A percentile compares a stretch with the other conserved stretches of the same genome.
Conservation (phyloP, 768 basidiomycete genomes). For the Polyporus arcularius region DNA sequence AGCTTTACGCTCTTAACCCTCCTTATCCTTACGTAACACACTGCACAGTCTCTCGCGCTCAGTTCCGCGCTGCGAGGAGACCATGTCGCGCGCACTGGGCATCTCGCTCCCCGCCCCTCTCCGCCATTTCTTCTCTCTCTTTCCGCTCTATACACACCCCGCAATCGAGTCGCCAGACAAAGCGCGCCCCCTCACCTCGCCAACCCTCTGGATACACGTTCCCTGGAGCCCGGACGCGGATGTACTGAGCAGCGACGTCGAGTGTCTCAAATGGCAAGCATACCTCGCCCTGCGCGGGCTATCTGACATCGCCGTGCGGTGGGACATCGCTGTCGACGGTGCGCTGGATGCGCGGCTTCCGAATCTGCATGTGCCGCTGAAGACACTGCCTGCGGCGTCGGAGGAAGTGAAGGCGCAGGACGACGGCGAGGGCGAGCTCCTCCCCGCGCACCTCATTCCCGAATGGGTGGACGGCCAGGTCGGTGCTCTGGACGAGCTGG, state of each 20-base stretch:
- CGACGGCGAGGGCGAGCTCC: slow-evolving; percentile 47
- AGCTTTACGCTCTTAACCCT: no score
- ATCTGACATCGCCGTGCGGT: slow-evolving; percentile 53
- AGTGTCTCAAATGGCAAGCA: slow-evolving; percentile 91
- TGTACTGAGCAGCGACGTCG: slow-evolving; percentile 72
- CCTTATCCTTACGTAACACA: background rate
- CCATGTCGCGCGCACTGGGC: slow-evolving; percentile 13
- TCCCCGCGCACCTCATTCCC: slow-evolving; percentile 69
- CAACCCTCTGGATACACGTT: slow-evolving; percentile 70
- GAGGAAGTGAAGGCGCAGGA: slow-evolving; percentile 28
- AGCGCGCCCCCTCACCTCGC: slow-evolving; percentile 28
- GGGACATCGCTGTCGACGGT: slow-evolving; percentile 70
- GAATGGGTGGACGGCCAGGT: slow-evolving; percentile 68
- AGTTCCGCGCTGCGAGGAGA: background rate
- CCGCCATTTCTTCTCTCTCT: slow-evolving; percentile 54
- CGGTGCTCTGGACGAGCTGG: slow-evolving; percentile 42
- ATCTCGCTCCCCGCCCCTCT: slow-evolving; percentile 40
- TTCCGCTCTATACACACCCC: slow-evolving; percentile 60
- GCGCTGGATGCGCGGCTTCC: slow-evolving; percentile 70
- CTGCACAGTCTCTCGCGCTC: background rate
- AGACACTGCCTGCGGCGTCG: slow-evolving; percentile 19
- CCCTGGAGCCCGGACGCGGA: slow-evolving; percentile 37
- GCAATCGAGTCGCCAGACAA: slow-evolving; percentile 35
- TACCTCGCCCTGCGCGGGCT: slow-evolving; percentile 72
- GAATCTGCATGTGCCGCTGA: slow-evolving; percentile 60